A percentile compares a stretch with the other conserved stretches of the same genome.
Conservation (phyloP, 306 rosid species). For the Dryas drummondii region DNA sequence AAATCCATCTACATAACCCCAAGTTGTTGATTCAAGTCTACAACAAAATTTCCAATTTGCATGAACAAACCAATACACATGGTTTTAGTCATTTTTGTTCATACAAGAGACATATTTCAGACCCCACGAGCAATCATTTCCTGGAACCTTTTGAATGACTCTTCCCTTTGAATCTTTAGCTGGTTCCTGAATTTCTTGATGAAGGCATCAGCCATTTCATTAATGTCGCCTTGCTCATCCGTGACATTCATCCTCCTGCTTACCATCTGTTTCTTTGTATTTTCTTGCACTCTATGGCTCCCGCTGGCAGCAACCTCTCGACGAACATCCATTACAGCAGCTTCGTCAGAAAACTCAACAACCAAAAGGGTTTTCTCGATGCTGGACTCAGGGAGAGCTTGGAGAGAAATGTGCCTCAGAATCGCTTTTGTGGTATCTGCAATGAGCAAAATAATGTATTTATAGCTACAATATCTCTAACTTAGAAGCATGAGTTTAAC, state of each 20-base stretch:
- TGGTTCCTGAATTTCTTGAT: constrained; percentile 58
- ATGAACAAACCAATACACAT: background rate
- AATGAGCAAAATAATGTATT: constrained; percentile 2
- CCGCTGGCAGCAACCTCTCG: constrained; percentile 29
- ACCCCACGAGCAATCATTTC: constrained; percentile 40
- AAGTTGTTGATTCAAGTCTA: background rate
- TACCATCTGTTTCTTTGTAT: constrained; percentile 18
- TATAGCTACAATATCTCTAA: constrained; percentile 21
- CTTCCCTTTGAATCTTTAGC: constrained; percentile 53
- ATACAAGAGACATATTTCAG: constrained; percentile 19
- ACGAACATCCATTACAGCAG: constrained; percentile 44
- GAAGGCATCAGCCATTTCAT: constrained; percentile 57
- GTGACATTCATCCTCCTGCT: constrained; percentile 8
- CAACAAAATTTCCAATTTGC: background rate
- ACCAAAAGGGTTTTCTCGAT: constrained; percentile 1
- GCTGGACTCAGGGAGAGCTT: background rate
- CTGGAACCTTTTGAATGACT: constrained; percentile 41
- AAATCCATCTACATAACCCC: background rate
- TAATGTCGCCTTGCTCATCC: constrained; percentile 39
- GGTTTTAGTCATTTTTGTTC: background rate
- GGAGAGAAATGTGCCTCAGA: constrained; percentile 7
- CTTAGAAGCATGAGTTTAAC: constrained; percentile 29
- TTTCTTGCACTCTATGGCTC: constrained; percentile 13
- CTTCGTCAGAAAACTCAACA: background rate
- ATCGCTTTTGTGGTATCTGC: constrained; percentile 12